These are phyloP conservation scores for Fistulinella prunicolor DNA, from an alignment of 768 basidiomycete genomes.

Conservation along the genomic window DNA sequence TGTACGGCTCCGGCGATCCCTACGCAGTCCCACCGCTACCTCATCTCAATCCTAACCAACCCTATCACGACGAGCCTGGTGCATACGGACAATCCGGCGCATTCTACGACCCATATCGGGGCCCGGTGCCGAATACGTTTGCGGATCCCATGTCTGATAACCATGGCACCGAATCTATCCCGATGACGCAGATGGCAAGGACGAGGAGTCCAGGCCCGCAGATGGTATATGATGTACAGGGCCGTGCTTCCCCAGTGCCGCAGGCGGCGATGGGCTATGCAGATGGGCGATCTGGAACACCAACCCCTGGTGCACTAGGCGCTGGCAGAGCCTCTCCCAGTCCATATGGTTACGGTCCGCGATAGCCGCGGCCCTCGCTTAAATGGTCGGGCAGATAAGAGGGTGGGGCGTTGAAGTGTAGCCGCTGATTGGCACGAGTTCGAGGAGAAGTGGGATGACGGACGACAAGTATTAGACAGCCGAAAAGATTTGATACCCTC, in stretches of 20 bases:
- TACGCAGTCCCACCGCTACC: conserved; percentile 84
- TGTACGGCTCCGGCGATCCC: conserved; percentile 50
- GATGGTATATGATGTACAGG: conserved; percentile 36
- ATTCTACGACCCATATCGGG: conserved; percentile 81
- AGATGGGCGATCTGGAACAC: conserved; percentile 30
- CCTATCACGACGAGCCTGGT: conserved; percentile 71
- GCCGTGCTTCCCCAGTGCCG: conserved; percentile 40
- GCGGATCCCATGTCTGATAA: conserved; percentile 37
- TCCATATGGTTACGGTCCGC: conserved; percentile 43
- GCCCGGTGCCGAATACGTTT: conserved; percentile 67
- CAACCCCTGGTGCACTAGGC: conserved; percentile 24
- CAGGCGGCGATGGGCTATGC: conserved; percentile 40
- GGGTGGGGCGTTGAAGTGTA: not conserved
- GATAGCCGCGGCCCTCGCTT: conserved; percentile 16
- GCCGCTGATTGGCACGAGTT: conserved; percentile 12
- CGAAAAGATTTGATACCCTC: conserved; percentile 13
- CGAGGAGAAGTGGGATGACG: conserved; percentile 5
- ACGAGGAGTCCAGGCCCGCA: conserved; percentile 42
- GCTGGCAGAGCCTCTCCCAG: conserved; percentile 43
- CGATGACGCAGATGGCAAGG: conserved; percentile 66
- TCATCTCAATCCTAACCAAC: conserved; percentile 73
- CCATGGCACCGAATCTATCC: conserved; percentile 56
- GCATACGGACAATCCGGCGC: conserved; percentile 35
- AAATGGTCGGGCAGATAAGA: not conserved
- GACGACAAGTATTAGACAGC: conserved; percentile 14